Percentiles rank a stretch among this genome's conserved stretches.
Conservation (phyloP, 768 basidiomycete genomes). For the Russula lepida region DNA sequence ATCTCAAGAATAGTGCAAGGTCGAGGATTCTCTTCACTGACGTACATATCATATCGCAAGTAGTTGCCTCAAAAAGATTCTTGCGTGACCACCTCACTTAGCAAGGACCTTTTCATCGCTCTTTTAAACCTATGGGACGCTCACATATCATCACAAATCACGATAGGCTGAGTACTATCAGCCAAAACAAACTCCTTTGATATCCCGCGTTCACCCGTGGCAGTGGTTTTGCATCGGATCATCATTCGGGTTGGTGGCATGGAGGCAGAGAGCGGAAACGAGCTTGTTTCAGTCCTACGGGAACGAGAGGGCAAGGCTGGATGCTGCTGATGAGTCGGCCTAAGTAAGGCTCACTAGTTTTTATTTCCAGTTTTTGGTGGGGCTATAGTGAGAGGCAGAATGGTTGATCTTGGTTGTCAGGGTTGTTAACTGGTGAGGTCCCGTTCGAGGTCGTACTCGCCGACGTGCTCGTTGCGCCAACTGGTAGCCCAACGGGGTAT, state of each 20-base stretch:
- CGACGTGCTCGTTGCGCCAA: conserved; percentile 96
- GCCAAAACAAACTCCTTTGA: no score
- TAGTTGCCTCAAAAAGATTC: not conserved
- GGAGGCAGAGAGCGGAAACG: conserved; percentile 4
- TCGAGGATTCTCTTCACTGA: not conserved
- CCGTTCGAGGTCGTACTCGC: conserved; percentile 99
- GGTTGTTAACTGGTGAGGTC: conserved; percentile 96
- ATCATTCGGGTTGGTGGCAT: no score
- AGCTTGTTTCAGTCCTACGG: not conserved
- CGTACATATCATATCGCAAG: not conserved
- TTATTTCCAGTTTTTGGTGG: conserved; percentile 31
- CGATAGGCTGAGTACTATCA: not conserved
- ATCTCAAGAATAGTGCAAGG: not conserved
- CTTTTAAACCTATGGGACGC: not conserved
- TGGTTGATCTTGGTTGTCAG: conserved; percentile 74
- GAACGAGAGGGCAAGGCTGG: not conserved
- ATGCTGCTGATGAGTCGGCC: conserved; percentile 1
- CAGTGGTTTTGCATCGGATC: no score
- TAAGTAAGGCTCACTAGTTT: conserved; percentile 12
- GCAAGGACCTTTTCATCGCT: not conserved
- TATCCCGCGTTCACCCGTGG: no score
- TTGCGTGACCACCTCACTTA: not conserved
- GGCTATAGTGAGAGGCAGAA: conserved; percentile 62
- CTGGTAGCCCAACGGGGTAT: conserved; percentile 96
- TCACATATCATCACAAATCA: not conserved